phyloP scores from a whole-genome alignment of 2,329 filamentous ascomycete genomes.

The Hypoxylon sp. region DNA sequence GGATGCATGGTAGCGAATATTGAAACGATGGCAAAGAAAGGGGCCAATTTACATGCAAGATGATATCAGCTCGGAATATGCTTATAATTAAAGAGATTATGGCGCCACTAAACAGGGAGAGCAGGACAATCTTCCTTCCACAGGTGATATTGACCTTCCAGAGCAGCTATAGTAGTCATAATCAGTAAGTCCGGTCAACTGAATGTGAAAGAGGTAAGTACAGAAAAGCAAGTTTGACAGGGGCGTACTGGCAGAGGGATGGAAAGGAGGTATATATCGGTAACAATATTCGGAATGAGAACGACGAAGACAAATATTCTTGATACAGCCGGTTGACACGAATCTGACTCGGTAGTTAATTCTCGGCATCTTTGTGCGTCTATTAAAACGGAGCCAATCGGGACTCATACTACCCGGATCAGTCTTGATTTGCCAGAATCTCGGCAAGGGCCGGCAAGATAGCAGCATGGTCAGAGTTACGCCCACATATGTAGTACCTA shows the following conservation, averaged over 20 bases:
- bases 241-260: slow-evolving; percentile 61
- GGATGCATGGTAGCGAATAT: background rate
- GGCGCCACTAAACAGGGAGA: slow-evolving; percentile 64
- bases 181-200: background rate
- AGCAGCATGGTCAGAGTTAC: slow-evolving; percentile 60
- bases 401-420: slow-evolving; percentile 59
- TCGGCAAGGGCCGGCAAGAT: slow-evolving; percentile 61
- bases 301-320: slow-evolving; percentile 60
- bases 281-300: slow-evolving; percentile 61
- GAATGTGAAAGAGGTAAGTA: background rate
- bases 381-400: background rate
- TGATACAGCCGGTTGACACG: slow-evolving; percentile 61
- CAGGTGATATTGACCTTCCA: slow-evolving; percentile 61
- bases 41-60: slow-evolving; percentile 40
- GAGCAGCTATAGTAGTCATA: slow-evolving; percentile 55
- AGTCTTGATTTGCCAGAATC: slow-evolving; percentile 66
- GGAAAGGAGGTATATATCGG: slow-evolving; percentile 63
- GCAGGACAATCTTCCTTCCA: slow-evolving; percentile 58
- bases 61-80: slow-evolving; percentile 63
- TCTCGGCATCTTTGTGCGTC: background rate
- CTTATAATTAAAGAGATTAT: slow-evolving; percentile 65
- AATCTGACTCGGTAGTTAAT: slow-evolving; percentile 47
- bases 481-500: slow-evolving; percentile 60
- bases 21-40: background rate
- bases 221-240: background rate